Evolutionary conservation across 345 rosid species (phyloP).

Genomic region (Gossypium bickii): DNA sequence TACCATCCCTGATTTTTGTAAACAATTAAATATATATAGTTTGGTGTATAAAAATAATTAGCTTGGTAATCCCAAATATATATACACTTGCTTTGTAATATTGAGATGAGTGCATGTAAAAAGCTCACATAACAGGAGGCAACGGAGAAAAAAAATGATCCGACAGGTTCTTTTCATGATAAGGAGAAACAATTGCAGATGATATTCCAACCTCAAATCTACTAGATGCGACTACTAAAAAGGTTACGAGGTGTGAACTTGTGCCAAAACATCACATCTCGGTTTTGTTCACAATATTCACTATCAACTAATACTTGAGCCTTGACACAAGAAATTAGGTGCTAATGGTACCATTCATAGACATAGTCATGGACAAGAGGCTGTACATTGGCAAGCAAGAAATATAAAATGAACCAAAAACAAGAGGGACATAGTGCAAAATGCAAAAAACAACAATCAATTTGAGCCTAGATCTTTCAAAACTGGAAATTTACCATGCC

Average conservation of each 20-base stretch:
- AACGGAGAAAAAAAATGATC: neutral
- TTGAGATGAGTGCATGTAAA: neutral
- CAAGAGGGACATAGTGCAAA: neutral
- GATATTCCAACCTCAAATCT: neutral
- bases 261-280: neutral
- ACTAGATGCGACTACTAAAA: no score
- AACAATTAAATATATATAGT: neutral
- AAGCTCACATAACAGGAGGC: neutral
- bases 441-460: neutral
- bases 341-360: neutral
- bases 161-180: no score
- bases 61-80: neutral
- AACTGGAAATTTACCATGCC: neutral
- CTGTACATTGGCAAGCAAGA: neutral
- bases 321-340: neutral
- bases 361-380: neutral
- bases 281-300: neutral
- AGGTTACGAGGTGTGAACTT: neutral
- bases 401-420: neutral
- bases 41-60: no score
- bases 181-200: neutral
- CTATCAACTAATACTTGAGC: neutral
- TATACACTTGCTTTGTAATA: neutral
- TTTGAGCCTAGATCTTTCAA: neutral
- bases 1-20: neutral